These are phyloP conservation scores for Ambrosia hybrid DNA, from an alignment of 140 eudicot species.

Conservation along the genomic window DNA sequence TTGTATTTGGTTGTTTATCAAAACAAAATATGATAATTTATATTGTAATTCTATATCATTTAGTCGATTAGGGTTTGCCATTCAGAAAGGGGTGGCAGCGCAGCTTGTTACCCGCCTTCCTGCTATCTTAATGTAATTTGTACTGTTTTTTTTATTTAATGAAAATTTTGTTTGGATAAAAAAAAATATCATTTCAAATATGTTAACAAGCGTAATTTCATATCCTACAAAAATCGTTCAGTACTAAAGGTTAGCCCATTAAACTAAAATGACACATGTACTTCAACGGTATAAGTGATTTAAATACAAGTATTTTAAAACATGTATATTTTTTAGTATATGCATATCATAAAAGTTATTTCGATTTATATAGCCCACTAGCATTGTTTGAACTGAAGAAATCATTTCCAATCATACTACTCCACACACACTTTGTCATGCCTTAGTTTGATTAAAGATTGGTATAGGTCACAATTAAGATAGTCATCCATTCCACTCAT, in stretches of 20 bases:
- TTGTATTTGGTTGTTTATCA: not conserved
- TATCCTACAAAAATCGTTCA: not conserved
- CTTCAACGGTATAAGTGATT: not conserved
- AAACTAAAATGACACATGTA: not conserved
- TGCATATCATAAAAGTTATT: not conserved
- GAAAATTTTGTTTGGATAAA: too few species aligned
- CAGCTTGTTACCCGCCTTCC: too few species aligned
- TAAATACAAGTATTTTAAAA: not conserved
- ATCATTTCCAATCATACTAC: conserved; percentile 22
- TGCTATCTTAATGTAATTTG: too few species aligned
- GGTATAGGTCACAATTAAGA: conserved; percentile 32
- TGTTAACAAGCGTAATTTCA: not conserved
- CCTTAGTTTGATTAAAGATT: conserved; percentile 31
- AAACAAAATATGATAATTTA: too few species aligned
- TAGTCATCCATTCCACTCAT: conserved; percentile 39
- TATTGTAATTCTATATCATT: not conserved
- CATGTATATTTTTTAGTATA: too few species aligned
- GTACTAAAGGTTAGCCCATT: not conserved
- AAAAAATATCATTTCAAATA: not conserved
- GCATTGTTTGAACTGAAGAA: not conserved
- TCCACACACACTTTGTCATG: conserved; percentile 29
- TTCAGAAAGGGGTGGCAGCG: too few species aligned
- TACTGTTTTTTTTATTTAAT: too few species aligned
- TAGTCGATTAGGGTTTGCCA: not conserved
- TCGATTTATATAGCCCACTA: not conserved